Percentiles rank a stretch among this genome's conserved stretches.
Evolutionary conservation across 148 eudicot species (phyloP).

Genomic region (Rheum nobile): DNA sequence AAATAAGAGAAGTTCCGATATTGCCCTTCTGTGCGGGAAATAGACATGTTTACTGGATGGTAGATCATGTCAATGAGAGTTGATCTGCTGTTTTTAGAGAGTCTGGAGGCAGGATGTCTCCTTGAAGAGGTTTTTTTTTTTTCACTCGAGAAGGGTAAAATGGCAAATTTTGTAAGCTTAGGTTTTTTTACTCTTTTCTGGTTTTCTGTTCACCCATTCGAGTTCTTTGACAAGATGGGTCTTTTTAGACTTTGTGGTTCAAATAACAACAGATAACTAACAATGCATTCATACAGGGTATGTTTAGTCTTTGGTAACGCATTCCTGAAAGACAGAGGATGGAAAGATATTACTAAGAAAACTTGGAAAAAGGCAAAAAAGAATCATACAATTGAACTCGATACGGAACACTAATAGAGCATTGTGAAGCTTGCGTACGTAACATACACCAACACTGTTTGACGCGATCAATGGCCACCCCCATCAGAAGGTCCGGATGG

Average conservation of each 20-base stretch:
- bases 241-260: background rate
- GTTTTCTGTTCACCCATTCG: background rate
- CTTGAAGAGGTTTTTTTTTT: background rate
- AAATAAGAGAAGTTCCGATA: background rate
- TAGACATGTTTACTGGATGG: background rate
- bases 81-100: background rate
- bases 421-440: no score
- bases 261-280: background rate
- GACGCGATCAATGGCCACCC: background rate
- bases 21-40: background rate
- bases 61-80: background rate
- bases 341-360: no score
- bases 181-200: background rate
- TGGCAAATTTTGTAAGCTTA: background rate
- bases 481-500: background rate
- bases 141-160: background rate
- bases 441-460: no score
- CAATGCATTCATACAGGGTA: background rate
- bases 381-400: background rate
- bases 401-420: background rate
- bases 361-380: background rate
- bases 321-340: no score
- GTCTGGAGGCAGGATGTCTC: background rate
- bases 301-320: no score
- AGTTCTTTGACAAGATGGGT: background rate